Conservation (phyloP, 306 rosid genomes). For the Quercus agrifolia region DNA sequence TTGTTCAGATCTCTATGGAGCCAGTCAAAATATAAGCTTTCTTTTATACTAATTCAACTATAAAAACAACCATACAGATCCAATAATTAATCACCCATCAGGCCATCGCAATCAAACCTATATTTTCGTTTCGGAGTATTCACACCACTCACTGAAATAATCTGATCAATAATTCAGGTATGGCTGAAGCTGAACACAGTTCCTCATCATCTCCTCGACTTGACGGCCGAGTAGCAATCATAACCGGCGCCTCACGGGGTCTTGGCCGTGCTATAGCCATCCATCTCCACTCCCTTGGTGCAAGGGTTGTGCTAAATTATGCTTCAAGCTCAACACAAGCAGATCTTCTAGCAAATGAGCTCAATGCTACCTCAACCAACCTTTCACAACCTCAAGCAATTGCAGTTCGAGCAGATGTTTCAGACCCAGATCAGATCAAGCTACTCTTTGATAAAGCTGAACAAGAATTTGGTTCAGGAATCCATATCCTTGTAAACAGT, state of each 20-base stretch:
- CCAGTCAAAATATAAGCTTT: too few species aligned
- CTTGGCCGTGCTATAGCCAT: slow-evolving; percentile 46
- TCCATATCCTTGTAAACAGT: slow-evolving; percentile 35
- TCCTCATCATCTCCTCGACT: slow-evolving; percentile 25
- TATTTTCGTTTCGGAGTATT: too few species aligned
- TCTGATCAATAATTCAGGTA: not conserved
- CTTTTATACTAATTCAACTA: too few species aligned
- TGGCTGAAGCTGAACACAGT: not conserved
- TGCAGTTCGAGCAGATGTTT: slow-evolving; percentile 31
- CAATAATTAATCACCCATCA: too few species aligned
- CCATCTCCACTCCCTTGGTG: slow-evolving; percentile 54
- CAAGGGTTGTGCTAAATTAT: slow-evolving; percentile 38
- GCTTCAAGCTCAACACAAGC: slow-evolving; percentile 32
- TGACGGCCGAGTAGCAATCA: slow-evolving; percentile 36
- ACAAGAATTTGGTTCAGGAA: slow-evolving; percentile 19
- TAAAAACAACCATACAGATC: too few species aligned
- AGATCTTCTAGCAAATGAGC: slow-evolving; percentile 34
- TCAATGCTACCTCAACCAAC: slow-evolving; percentile 19
- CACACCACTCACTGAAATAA: too few species aligned
- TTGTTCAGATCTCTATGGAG: too few species aligned
- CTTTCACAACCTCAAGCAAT: slow-evolving; percentile 20
- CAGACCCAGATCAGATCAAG: slow-evolving; percentile 42
- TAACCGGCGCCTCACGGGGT: slow-evolving; percentile 53
- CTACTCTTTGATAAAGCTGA: slow-evolving; percentile 37
- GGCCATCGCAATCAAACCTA: too few species aligned